Evolutionary conservation across 495 filamentous ascomycete species (phyloP).

Genomic region (Amniculicola lignicola): DNA sequence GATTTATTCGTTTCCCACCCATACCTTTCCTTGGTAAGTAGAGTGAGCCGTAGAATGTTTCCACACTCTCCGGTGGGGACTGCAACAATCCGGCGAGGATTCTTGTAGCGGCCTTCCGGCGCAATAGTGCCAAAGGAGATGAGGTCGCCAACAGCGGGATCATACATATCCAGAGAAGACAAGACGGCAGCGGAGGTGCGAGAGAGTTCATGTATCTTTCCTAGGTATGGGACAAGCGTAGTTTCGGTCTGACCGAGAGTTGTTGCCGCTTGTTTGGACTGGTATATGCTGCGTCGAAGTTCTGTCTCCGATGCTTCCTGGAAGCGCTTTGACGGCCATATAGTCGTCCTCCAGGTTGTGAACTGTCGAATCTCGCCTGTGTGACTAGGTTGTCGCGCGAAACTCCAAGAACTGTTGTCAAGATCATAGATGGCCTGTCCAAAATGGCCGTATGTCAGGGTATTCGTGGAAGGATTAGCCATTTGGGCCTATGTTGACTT

Average conservation of each 20-base stretch:
- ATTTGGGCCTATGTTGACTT: no score
- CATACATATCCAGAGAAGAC: constrained; percentile 25
- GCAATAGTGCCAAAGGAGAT: constrained; percentile 37
- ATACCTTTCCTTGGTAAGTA: constrained; percentile 43
- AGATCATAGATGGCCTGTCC: constrained; percentile 56
- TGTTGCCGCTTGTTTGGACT: constrained; percentile 2
- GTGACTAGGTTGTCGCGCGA: constrained; percentile 40
- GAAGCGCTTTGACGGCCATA: not conserved
- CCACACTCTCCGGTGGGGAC: constrained; percentile 50
- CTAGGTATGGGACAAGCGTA: constrained; percentile 33
- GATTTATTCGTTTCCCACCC: constrained; percentile 47
- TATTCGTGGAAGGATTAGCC: constrained; percentile 53
- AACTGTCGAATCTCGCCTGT: constrained; percentile 23
- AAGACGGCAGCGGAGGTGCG: constrained; percentile 36
- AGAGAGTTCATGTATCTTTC: constrained; percentile 21
- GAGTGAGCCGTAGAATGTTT: constrained; percentile 51
- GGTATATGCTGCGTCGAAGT: not conserved
- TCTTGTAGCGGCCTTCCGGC: constrained; percentile 20
- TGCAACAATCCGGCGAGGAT: constrained; percentile 43
- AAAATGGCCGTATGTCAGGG: constrained; percentile 66
- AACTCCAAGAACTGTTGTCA: constrained; percentile 56
- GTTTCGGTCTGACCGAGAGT: constrained; percentile 24
- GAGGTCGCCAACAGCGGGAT: constrained; percentile 36
- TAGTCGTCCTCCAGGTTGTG: constrained; percentile 3
- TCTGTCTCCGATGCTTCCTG: not conserved